Base-by-base conservation (phyloP, 768 basidiomycete genomes). In the Clitopilus hobsonii region DNA sequence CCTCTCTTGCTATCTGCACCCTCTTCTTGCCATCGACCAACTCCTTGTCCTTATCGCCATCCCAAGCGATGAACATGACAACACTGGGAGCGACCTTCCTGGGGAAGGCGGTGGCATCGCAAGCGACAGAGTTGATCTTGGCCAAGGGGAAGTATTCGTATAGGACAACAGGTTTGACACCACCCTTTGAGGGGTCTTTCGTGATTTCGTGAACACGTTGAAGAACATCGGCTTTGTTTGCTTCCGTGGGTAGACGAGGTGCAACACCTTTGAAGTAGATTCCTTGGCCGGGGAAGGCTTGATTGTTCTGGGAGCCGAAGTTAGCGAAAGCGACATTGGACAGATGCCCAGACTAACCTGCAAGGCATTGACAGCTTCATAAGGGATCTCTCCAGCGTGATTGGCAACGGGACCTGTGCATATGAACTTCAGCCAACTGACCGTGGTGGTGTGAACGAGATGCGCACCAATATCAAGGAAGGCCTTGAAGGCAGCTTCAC, bases 381-480 rank as follows among this genome's bases (percentile, higher is more conserved):
- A 83, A 2, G 79, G 80, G 0, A 80, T 68, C 57, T 80, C 80
- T 18, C 66, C 65, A 7, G 75, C 65, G 11, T 59, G 55, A 59
- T 81, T 75, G 0, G 63, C 63, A n/a, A 77, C 51, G 22, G 80
- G 78, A 6, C 67, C 79, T 81, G 55, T 8, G 52, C 0, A 28
- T n/a, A n/a, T n/a, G 3, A 5, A 22, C 49, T 26, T 51, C 14
- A 53, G 36, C 16, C n/a, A 27, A 13, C 51, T 25, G 41, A n/a
- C 27, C 18, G 24, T n/a, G 18, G 10, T 8, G 16, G 24, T 6
- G 13, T 5, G 11, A 30, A 7, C 10, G 27, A 10, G 16, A 25
- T 8, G 7, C 68, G 30, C 57, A 79, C 79, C 69, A 4, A 82
- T 62, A 50, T 80, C 77, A 51, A 74, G 69, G 60, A 82, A 74